Evolutionary conservation across 2,329 filamentous ascomycete species (phyloP), one percentile per base, ranked within the genome.

Genomic region (Arthroderma sp.): DNA sequence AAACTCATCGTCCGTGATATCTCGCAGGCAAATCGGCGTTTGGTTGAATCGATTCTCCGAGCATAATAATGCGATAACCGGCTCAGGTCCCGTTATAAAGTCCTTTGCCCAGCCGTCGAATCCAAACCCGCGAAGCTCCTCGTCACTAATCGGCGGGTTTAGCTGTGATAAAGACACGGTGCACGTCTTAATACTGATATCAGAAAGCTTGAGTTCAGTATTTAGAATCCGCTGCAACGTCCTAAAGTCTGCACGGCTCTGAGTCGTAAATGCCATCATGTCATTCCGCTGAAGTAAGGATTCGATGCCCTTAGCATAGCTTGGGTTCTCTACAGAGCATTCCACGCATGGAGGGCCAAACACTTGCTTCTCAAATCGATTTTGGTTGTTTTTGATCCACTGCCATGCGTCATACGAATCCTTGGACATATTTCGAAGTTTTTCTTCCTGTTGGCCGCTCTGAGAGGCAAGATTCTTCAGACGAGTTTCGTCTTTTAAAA

Each of bases 21-120:
- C 77, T 4, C 60, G 61, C 9, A 79, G 66, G 10, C 75, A 70
- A 38, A 89, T 73, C 0, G 78, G 85, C 4, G 81, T 80, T 28
- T 69, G 67, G 54, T 94, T 78, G 5, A 95, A 62, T 43, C 68
- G 73, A 47, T 74, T 77, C 52, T 84, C 81, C 8, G 78, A 74
- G 61, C 87, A 95, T 22, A 98, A 74, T 83, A 94, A 91, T 5
- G 85, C 82, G 31, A 96, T 67, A 1, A 98, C 85, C 1, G 84
- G 75, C 1, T 81, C 78, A 0, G 93, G 93, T 0, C 89, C 91
- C 31, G 80, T 73, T 4, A 98, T 59, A 47, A 75, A 85, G 56
- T 96, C 83, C 28, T 84, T 71, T 0, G 86, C 80, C 66, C 83
- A 94, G 1, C 81, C 80, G 50, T 93, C 82, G 41, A 98, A 75